Evolutionary conservation across 805 yeast species (phyloP).

Genomic region (Lachancea waltii): DNA sequence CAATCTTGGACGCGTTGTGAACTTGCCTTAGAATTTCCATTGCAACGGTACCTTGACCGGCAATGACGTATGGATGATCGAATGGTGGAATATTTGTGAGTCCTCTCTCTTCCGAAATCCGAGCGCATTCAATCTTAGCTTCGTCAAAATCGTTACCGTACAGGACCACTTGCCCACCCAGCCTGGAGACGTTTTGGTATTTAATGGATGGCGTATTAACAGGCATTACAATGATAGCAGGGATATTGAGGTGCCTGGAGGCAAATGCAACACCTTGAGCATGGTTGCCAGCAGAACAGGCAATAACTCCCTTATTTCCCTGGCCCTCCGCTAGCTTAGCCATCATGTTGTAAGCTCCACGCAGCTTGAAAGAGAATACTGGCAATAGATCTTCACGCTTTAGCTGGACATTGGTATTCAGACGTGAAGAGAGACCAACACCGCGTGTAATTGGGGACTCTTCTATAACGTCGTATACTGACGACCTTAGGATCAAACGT

Average conservation of each 20-base stretch:
- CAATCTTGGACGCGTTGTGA: constrained; percentile 53
- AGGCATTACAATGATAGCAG: constrained; percentile 98
- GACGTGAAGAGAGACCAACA: constrained; percentile 60
- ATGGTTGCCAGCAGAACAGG: constrained; percentile 98
- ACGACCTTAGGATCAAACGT: constrained; percentile 79
- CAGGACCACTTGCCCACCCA: constrained; percentile 91
- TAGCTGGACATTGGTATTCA: constrained; percentile 68
- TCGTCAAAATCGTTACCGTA: constrained; percentile 92
- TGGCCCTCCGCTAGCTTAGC: constrained; percentile 62
- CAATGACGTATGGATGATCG: constrained; percentile 95
- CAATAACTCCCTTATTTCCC: constrained; percentile 83
- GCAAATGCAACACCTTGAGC: constrained; percentile 98
- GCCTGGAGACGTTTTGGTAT: constrained; percentile 80
- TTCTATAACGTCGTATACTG: constrained; percentile 90
- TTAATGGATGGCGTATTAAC: constrained; percentile 94
- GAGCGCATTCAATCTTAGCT: constrained; percentile 85
- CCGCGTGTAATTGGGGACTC: constrained; percentile 85
- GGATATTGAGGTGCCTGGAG: constrained; percentile 76
- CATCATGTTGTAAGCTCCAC: constrained; percentile 98
- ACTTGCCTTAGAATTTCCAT: constrained; percentile 88
- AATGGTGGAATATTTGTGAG: constrained; percentile 95
- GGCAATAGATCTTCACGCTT: constrained; percentile 93
- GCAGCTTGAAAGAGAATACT: constrained; percentile 88
- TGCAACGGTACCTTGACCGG: constrained; percentile 98
- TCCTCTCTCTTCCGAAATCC: constrained; percentile 62